Conservation (phyloP, 345 rosid genomes). For the Eucalyptus tenuipes region DNA sequence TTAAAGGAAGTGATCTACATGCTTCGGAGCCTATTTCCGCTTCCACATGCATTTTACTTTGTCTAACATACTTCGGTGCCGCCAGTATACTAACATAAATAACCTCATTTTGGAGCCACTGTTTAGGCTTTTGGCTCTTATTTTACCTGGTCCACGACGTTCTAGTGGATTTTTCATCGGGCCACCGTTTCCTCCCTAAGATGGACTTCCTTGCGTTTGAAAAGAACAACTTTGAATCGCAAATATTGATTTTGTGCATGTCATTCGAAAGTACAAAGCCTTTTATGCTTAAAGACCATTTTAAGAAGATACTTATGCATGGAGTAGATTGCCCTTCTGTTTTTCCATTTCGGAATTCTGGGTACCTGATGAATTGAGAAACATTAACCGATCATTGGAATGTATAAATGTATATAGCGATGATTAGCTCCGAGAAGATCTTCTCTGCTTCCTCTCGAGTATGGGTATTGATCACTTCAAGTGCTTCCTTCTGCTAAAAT, state of each 20-base stretch:
- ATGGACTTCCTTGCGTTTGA: not conserved
- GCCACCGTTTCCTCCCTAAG: not conserved
- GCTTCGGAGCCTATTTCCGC: not conserved
- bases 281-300: not conserved
- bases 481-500: not conserved
- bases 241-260: not conserved
- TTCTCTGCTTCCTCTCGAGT: not conserved
- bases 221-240: not conserved
- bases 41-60: not conserved
- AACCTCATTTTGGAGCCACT: not conserved
- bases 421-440: not conserved
- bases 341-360: not conserved
- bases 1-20: not conserved
- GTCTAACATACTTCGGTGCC: not conserved
- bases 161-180: not conserved
- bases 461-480: not conserved
- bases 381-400: not conserved
- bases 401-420: not conserved
- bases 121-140: not conserved
- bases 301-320: not conserved
- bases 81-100: not conserved
- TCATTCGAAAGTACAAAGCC: not conserved
- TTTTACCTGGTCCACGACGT: not conserved
- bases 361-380: not conserved
- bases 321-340: not conserved